phyloP scores from a whole-genome alignment of 2,329 filamentous ascomycete genomes.

The Penicillium sp. region DNA sequence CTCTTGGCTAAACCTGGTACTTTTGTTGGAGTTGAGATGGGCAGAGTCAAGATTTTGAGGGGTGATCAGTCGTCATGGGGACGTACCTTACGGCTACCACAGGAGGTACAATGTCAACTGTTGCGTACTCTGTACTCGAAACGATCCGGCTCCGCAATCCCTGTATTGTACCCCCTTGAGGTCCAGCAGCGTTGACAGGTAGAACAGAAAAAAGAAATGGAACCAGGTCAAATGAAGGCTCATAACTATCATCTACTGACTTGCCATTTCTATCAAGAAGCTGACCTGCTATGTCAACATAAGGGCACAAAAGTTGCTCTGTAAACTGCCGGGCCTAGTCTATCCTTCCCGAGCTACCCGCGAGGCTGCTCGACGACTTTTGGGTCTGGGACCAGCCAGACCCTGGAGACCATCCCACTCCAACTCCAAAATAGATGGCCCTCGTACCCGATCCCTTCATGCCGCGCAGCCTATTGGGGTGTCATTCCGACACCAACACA shows the following conservation, averaged over 20 bases:
- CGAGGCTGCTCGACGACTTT: neutral
- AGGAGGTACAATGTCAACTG: neutral
- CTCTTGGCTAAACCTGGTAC: neutral
- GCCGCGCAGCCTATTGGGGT: constrained; percentile 22
- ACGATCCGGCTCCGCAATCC: neutral
- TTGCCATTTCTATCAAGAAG: too few species aligned
- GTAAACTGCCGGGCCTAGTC: too few species aligned
- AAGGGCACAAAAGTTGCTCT: too few species aligned
- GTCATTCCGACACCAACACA: constrained; percentile 13
- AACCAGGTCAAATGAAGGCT: neutral
- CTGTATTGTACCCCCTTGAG: neutral
- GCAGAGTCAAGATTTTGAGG: neutral
- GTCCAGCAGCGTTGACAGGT: neutral
- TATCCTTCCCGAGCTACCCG: neutral
- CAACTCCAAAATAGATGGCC: neutral
- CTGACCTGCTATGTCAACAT: too few species aligned
- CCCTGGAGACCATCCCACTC: too few species aligned
- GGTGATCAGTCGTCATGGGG: neutral
- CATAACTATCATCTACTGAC: neutral
- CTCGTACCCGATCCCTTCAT: constrained; percentile 13
- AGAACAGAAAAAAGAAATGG: neutral
- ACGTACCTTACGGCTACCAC: neutral
- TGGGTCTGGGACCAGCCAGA: too few species aligned
- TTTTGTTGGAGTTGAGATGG: constrained; percentile 1
- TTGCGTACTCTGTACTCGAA: neutral